Base-by-base conservation (phyloP, 768 basidiomycete species). In the Xerocomellus intermedius region DNA sequence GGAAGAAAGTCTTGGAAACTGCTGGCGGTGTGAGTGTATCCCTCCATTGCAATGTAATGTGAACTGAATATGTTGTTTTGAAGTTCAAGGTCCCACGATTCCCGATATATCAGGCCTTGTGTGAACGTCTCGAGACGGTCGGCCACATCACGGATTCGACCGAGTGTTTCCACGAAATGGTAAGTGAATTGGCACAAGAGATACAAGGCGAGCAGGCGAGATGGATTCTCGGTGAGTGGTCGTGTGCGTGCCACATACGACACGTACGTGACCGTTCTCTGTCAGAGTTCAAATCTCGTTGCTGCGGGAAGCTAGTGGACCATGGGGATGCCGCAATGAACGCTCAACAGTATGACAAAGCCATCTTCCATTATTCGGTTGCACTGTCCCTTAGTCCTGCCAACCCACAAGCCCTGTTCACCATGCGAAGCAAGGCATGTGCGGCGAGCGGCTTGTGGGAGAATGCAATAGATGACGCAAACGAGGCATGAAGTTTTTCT, bases 401-500 rank as follows among this genome's bases (percentile, higher is more conserved):
- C 5, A 2, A 17, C 2, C 35, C 48, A 2, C 28, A 33, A 14
- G 1, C 6, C 7, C 22, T 58, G 4, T n/a, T 54, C 2, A 13
- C 19, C 12, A 37, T 37, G 30, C 57, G 57, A 50, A 55, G 57
- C 44, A 42, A 50, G 16, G 57, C 54, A 3, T 8, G 47, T n/a
- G 32, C 12, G 2, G 12, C 16, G 7, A 28, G 28, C 7, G 33
- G 41, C 8, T 19, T 3, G 28, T 47, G 37, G 44, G 28, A 50
- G 26, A 28, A 28, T 19, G 48, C 48, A 0, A 13, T 49, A 1
- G 22, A 30, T 14, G 56, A 57, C 26, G 52, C 49, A 16, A 42
- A 42, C 16, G 12, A 6, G 30, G 38, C 22, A 17, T 0, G 49
- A 24, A 24, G 4, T 24, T 12, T 12, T 14, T 7, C 13, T 2